These are phyloP conservation scores for Alternaria sp. DNA, from an alignment of 2,329 filamentous ascomycete genomes.

Conservation along the genomic window DNA sequence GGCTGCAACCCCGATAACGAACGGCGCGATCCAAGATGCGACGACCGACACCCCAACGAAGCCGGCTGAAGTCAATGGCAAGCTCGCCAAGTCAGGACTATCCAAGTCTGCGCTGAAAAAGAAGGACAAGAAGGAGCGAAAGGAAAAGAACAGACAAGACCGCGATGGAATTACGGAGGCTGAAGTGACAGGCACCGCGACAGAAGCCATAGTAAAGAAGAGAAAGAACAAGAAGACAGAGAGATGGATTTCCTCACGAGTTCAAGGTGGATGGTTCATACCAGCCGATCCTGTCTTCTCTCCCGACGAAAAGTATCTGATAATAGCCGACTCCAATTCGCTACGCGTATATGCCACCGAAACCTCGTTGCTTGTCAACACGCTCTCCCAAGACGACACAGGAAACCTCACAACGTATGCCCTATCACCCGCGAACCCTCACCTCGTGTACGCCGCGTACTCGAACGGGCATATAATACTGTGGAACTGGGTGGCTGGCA, in stretches of 20 bases:
- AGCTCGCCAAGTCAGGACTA: not conserved
- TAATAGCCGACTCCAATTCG: slow-evolving; percentile 75
- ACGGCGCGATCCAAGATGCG: slow-evolving; percentile 13
- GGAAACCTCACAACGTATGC: slow-evolving; percentile 57
- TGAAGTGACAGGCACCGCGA: not conserved
- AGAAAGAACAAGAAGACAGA: slow-evolving; percentile 24
- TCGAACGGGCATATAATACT: slow-evolving; percentile 58
- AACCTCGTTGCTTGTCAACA: slow-evolving; percentile 80
- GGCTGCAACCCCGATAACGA: slow-evolving; percentile 15
- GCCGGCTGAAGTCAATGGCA: not conserved
- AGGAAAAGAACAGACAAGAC: slow-evolving; percentile 10
- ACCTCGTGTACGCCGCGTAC: slow-evolving; percentile 62
- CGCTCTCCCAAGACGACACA: slow-evolving; percentile 61
- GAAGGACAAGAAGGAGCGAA: slow-evolving; percentile 17
- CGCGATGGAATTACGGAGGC: not conserved
- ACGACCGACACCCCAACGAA: slow-evolving; percentile 12
- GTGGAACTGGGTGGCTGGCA: slow-evolving; percentile 64
- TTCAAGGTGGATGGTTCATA: slow-evolving; percentile 62
- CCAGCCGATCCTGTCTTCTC: slow-evolving; percentile 64
- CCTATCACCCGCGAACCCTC: slow-evolving; percentile 58
- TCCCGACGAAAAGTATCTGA: slow-evolving; percentile 66
- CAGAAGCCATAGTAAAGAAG: slow-evolving; percentile 19
- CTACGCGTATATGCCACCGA: slow-evolving; percentile 81
- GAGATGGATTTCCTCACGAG: slow-evolving; percentile 51
- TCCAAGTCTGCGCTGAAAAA: slow-evolving; percentile 12